Evolutionary conservation across 345 rosid genomes (phyloP), one percentile per base, ranked within the genome.

Genomic region (Salix purpurea): DNA sequence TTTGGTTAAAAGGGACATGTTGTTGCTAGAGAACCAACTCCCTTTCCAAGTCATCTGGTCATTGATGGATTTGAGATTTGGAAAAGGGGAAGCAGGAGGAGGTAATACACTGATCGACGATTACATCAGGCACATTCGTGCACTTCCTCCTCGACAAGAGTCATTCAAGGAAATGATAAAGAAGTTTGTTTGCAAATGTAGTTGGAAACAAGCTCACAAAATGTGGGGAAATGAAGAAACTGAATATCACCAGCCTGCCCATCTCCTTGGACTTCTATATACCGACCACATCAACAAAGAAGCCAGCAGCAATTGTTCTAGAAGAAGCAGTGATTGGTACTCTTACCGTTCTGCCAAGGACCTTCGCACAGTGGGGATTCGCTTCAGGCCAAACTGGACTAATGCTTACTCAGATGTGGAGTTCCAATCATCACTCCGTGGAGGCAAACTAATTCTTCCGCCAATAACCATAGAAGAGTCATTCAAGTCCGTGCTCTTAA

Each of bases 11-110:
- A 58, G 58, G 23, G 87, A 84, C 34, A 18, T 84, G 65, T 62
- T 84, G 36, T 66, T 81, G 78, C 69, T 81, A 0, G 84, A 84
- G 48, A 82, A 82, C 24, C 83, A 82, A 46, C 40, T 79, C 19
- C 87, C 85, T 21, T 84, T 36, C n/a, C 19, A 8, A 1, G 30
- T 84, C 26, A 73, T 84, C 2, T 23, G 58, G 30, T n/a, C 34
- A 24, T 28, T 82, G 64, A 66, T 72, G 24, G 19, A 7, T 12
- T 13, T 26, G 2, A 15, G 39, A 28, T 34, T 14, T 16, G 1
- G 19, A 24, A 8, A 26, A n/a, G 11, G 24, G 4, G 11, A 26
- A 1, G 6, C 54, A 0, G 6, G 11, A 15, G 50, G 18, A 12
- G 52, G 52, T 12, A 34, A 18, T 65, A 3, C n/a, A 18, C 5